Evolutionary conservation across 2,329 filamentous ascomycete species (phyloP).

Genomic region (Gaeumannomyces sp.): DNA sequence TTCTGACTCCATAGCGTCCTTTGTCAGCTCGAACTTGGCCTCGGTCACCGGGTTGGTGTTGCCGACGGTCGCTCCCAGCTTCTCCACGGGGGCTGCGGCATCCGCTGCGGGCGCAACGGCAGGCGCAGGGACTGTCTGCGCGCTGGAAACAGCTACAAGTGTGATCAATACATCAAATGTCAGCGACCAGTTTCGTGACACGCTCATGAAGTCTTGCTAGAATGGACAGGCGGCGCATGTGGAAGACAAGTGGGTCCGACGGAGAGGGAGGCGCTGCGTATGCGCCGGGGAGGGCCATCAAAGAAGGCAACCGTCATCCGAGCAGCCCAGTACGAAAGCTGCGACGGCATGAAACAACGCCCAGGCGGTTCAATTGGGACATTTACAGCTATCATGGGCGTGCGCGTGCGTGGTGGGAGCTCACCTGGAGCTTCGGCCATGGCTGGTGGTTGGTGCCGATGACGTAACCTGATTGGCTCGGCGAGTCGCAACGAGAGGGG

Average conservation of each 20-base stretch:
- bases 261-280: background rate
- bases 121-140: background rate
- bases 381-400: background rate
- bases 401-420: background rate
- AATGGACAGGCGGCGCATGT: background rate
- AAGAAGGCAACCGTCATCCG: background rate
- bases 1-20: background rate
- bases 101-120: background rate
- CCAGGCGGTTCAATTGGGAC: background rate
- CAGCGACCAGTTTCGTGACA: background rate
- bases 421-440: slow-evolving; percentile 14
- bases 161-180: background rate
- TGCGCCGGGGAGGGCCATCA: background rate
- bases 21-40: background rate
- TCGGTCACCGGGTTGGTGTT: slow-evolving; percentile 1
- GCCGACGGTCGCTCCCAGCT: background rate
- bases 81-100: background rate
- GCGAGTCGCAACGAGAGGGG: slow-evolving; percentile 1
- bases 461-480: slow-evolving; percentile 15
- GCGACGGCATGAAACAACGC: background rate
- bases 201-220: background rate
- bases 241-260: background rate
- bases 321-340: background rate
- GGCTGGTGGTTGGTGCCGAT: slow-evolving; percentile 14
- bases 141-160: background rate